phyloP scores from a whole-genome alignment of 208 protist genomes.

The Crithidia sp. region DNA sequence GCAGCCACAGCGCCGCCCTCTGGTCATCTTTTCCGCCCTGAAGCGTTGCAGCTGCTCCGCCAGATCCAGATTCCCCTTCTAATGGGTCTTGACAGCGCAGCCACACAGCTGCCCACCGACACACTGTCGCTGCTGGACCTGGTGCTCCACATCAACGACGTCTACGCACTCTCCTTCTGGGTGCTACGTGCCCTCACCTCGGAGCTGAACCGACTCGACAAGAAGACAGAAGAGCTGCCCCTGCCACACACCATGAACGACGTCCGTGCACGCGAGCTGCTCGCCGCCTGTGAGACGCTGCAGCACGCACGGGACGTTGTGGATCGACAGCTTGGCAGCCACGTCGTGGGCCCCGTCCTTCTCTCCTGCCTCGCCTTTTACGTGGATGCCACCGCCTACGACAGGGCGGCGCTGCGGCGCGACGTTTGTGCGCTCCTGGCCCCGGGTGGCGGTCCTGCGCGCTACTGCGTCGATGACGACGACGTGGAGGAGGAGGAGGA shows the following conservation, averaged over 20 bases:
- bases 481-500: background rate
- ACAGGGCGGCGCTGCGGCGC: slow-evolving; percentile 16
- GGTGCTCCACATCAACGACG: slow-evolving; percentile 47
- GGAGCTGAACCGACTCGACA: background rate
- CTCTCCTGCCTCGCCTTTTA: slow-evolving; percentile 42
- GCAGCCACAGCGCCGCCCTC: background rate
- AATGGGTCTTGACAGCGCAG: no score
- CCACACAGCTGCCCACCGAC: slow-evolving; percentile 25
- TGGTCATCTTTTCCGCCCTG: background rate
- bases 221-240: background rate
- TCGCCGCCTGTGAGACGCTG: slow-evolving; percentile 6
- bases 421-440: slow-evolving; percentile 36
- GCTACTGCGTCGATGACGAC: slow-evolving; percentile 8
- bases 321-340: slow-evolving; percentile 14
- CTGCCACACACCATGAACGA: background rate
- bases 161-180: slow-evolving; percentile 37
- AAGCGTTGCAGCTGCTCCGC: background rate
- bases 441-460: background rate
- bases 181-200: slow-evolving; percentile 9
- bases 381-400: slow-evolving; percentile 28
- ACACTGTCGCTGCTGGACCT: slow-evolving; percentile 48
- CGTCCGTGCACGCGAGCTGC: background rate
- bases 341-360: slow-evolving; percentile 30
- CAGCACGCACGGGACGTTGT: slow-evolving; percentile 1
- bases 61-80: background rate